Percentiles rank a stretch among this genome's conserved stretches.
Conservation (phyloP, 768 basidiomycete genomes). For the Amanita rimosa region DNA sequence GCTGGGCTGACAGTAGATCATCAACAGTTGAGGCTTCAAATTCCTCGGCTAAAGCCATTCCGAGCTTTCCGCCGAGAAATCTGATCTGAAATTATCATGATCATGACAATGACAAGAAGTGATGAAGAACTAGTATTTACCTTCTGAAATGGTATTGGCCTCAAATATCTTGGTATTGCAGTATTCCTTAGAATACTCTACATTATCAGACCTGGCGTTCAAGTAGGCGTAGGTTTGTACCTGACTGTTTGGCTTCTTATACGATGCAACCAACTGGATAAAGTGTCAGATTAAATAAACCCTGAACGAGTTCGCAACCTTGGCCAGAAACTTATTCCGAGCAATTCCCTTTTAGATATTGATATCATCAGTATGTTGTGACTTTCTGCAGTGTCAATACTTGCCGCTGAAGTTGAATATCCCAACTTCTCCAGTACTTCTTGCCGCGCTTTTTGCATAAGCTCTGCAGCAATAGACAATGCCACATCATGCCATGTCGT, state of each 20-base stretch:
- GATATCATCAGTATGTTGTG: not conserved
- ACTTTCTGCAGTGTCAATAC: conserved; percentile 14
- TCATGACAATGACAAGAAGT: not conserved
- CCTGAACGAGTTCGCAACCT: conserved; percentile 33
- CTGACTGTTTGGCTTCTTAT: conserved; percentile 85
- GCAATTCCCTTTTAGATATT: conserved; percentile 60
- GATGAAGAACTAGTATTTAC: conserved; percentile 19
- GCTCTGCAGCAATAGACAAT: conserved; percentile 75
- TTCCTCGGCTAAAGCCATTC: conserved; percentile 74
- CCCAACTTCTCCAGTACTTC: conserved; percentile 63
- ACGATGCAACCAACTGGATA: conserved; percentile 72
- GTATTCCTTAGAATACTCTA: conserved; percentile 78
- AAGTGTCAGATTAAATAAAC: not conserved
- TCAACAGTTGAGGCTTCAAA: conserved; percentile 86
- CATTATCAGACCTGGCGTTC: not conserved
- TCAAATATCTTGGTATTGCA: conserved; percentile 78
- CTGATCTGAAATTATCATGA: conserved; percentile 44
- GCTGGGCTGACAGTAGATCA: conserved; percentile 66
- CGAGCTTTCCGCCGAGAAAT: conserved; percentile 91
- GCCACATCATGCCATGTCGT: conserved; percentile 90
- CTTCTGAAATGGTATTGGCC: conserved; percentile 83
- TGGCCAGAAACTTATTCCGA: conserved; percentile 90
- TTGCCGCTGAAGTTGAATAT: conserved; percentile 89
- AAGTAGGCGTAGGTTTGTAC: conserved; percentile 23
- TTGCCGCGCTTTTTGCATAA: conserved; percentile 67